phyloP scores from a whole-genome alignment of 805 yeast species.

The Ascoidea rubescens region DNA sequence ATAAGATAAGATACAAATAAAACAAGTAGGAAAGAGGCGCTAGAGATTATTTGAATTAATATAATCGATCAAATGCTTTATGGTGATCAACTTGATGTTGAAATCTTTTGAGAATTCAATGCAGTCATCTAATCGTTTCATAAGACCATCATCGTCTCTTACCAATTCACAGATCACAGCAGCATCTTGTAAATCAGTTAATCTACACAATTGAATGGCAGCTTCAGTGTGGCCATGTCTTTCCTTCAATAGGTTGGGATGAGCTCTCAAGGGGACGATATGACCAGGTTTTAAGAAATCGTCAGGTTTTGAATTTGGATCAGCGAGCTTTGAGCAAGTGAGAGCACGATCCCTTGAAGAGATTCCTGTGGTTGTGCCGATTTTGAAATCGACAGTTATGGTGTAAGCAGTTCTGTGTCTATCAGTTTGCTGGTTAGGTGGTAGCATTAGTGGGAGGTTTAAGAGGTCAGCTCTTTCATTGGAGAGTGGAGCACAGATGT shows the following conservation, averaged over 20 bases:
- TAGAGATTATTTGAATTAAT: slow-evolving; percentile 16
- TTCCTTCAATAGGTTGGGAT: slow-evolving; percentile 61
- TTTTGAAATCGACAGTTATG: slow-evolving; percentile 71
- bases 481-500: slow-evolving; percentile 82
- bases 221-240: slow-evolving; percentile 98
- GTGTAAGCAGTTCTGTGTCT: slow-evolving; percentile 97
- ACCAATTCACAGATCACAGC: slow-evolving; percentile 92
- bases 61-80: slow-evolving; percentile 55
- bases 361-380: slow-evolving; percentile 94
- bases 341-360: slow-evolving; percentile 88
- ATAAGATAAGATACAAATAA: too few relatives aligned
- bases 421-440: slow-evolving; percentile 39
- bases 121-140: slow-evolving; percentile 92
- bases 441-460: slow-evolving; percentile 62
- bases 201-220: slow-evolving; percentile 70
- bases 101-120: slow-evolving; percentile 47
- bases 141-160: slow-evolving; percentile 81
- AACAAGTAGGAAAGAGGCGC: too few relatives aligned
- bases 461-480: slow-evolving; percentile 66
- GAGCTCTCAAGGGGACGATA: slow-evolving; percentile 83
- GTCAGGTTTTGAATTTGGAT: slow-evolving; percentile 34
- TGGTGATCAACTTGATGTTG: slow-evolving; percentile 59
- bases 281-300: slow-evolving; percentile 92
- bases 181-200: slow-evolving; percentile 72
- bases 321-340: slow-evolving; percentile 64